Evolutionary conservation across 176 grass and related monocot genomes (phyloP), one percentile per base, ranked within the genome.

Genomic region (Ampelocalamus luodianensis): DNA sequence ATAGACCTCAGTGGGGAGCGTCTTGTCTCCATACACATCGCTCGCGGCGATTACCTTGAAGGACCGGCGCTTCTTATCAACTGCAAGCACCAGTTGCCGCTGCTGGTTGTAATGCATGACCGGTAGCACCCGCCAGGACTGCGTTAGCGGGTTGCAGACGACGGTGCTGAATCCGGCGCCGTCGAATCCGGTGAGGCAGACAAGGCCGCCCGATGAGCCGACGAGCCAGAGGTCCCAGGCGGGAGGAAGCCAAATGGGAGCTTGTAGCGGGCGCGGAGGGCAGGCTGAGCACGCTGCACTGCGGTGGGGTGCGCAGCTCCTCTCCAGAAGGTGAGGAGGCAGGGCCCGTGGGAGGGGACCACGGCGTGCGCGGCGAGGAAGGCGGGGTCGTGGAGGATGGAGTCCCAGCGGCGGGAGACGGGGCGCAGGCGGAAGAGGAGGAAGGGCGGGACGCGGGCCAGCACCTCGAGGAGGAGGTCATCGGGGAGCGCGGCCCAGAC

Each of bases 371-470:
- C 88, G 55, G 84, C 72, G 68, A 97, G 90, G 88, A 97, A 94
- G 76, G 92, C 79, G 4, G 86, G 87, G 82, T 91, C 92, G 64
- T 71, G 77, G 72, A 97, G 86, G 66, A 93, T 72, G 42, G 85
- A 46, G 64, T 81, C 90, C 95, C 95, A 97, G 64, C 92, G 85
- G 78, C 87, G 89, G 71, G 88, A 97, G 65, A 94, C 88, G 48
- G 87, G 66, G 76, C 88, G 91, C 65, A 97, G 64, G 81, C 86
- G 91, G 86, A 90, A 91, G 81, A 97, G 89, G 60, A 93, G 87
- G 88, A 97, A 94, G 37, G 95, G 95, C 72, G 95, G 90, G n/a
- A 97, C 92, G 49, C 95, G 88, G 29, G 92, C 95, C n/a, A 94
- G 89, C 67, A 97, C 72, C 81, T 97, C 95, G 13, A 91, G 76